Evolutionary conservation across 352 stramenopile genomes (phyloP).

Genomic region (Phytopythium sindhum): DNA sequence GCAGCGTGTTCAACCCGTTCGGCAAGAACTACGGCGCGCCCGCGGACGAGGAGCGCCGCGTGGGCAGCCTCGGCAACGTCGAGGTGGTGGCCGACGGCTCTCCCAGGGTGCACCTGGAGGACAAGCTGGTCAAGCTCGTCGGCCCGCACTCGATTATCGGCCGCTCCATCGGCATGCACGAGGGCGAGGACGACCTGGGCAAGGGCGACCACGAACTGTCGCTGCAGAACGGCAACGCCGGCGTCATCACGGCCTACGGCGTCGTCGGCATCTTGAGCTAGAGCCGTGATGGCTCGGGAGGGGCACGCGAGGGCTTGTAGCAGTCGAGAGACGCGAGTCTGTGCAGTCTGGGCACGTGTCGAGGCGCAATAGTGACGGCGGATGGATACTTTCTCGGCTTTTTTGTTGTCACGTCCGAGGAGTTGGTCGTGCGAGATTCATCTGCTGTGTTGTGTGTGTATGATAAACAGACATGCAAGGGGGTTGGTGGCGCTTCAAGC

Average conservation of each 20-base stretch:
- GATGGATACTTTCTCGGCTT: slow-evolving; percentile 1
- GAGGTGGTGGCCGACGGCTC: slow-evolving; percentile 76
- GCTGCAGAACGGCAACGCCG: slow-evolving; percentile 95
- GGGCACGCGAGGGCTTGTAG: no score
- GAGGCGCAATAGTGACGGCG: slow-evolving; percentile 1
- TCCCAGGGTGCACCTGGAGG: slow-evolving; percentile 91
- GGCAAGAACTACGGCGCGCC: slow-evolving; percentile 96
- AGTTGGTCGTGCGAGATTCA: not conserved
- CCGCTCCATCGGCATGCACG: slow-evolving; percentile 93
- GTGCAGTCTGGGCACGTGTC: not conserved
- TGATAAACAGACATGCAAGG: not conserved
- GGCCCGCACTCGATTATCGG: slow-evolving; percentile 98
- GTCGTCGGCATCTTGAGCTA: slow-evolving; percentile 92
- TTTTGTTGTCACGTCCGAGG: not conserved
- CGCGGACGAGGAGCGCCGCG: slow-evolving; percentile 94
- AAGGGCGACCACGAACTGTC: slow-evolving; percentile 96
- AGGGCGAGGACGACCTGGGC: slow-evolving; percentile 95
- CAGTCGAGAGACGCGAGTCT: no score
- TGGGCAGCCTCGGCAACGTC: slow-evolving; percentile 94
- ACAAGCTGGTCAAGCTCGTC: slow-evolving; percentile 96
- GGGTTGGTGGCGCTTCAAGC: no score
- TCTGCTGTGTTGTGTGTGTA: not conserved
- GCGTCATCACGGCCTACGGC: slow-evolving; percentile 88
- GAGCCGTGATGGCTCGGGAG: no score
- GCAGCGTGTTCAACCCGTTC: slow-evolving; percentile 97